phyloP scores from a whole-genome alignment of 805 yeast species.

The Candida tallmaniae region DNA sequence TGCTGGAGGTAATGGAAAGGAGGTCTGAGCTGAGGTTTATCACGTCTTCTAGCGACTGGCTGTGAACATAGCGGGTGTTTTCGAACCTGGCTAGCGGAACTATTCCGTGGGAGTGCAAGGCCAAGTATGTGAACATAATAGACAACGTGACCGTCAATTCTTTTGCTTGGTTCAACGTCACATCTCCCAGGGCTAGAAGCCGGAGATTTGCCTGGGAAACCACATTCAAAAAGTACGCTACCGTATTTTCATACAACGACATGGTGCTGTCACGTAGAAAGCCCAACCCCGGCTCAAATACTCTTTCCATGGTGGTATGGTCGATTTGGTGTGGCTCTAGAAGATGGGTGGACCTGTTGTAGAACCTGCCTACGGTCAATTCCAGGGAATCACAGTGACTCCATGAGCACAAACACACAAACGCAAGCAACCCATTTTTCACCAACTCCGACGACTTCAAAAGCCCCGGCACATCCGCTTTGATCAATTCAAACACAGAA shows the following conservation, averaged over 20 bases:
- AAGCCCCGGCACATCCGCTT: background rate
- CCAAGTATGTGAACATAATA: slow-evolving; percentile 24
- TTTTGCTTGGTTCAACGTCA: background rate
- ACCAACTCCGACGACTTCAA: slow-evolving; percentile 2
- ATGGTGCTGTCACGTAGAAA: background rate
- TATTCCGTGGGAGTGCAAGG: slow-evolving; percentile 27
- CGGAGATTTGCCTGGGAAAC: background rate
- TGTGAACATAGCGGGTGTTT: background rate
- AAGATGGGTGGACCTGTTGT: background rate
- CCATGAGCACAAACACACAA: slow-evolving; percentile 8
- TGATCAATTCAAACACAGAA: background rate
- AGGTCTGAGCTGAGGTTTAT: background rate
- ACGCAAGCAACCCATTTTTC: slow-evolving; percentile 6
- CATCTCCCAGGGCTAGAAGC: background rate
- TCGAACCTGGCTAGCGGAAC: slow-evolving; percentile 23
- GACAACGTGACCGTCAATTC: background rate
- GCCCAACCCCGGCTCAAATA: background rate
- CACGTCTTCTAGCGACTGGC: background rate
- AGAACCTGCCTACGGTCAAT: background rate
- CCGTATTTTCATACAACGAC: background rate
- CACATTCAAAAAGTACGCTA: background rate
- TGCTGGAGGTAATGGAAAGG: background rate
- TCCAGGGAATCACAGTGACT: background rate
- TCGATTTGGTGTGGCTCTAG: background rate
- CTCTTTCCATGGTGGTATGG: too few species aligned